Percentiles rank a stretch among this genome's conserved stretches.
Conservation (phyloP, 2,329 filamentous ascomycete genomes). For the Monosporascus sp. region DNA sequence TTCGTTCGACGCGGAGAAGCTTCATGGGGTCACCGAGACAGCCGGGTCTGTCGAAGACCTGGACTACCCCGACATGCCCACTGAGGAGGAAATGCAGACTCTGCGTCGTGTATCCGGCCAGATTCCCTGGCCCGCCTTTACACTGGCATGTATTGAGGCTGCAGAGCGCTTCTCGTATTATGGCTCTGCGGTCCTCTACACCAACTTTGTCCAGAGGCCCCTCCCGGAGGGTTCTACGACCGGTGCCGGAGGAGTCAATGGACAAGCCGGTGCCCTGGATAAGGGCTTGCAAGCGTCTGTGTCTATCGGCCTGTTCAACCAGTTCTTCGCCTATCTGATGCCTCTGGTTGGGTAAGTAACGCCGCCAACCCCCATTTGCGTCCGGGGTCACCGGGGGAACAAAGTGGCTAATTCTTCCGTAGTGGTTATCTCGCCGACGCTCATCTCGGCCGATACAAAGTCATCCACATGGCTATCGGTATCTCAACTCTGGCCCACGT, state of each 20-base stretch:
- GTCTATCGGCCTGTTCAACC: slow-evolving; percentile 47
- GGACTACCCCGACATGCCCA: slow-evolving; percentile 34
- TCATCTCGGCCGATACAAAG: slow-evolving; percentile 67
- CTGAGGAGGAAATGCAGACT: slow-evolving; percentile 55
- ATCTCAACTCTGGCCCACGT: slow-evolving; percentile 62
- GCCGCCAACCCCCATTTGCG: slow-evolving; percentile 10
- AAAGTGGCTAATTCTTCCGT: neutral
- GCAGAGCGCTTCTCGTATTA: slow-evolving; percentile 78
- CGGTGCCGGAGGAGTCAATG: slow-evolving; percentile 35
- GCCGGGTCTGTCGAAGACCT: neutral
- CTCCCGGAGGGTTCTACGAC: slow-evolving; percentile 49
- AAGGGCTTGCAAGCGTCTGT: slow-evolving; percentile 52
- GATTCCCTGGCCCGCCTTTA: slow-evolving; percentile 62
- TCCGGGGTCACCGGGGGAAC: neutral
- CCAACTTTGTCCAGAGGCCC: slow-evolving; percentile 56
- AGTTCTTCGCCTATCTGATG: slow-evolving; percentile 58
- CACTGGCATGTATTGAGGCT: slow-evolving; percentile 66
- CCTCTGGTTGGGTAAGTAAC: slow-evolving; percentile 46
- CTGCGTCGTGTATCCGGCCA: slow-evolving; percentile 59
- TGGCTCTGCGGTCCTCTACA: slow-evolving; percentile 63
- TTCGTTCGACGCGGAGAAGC: neutral
- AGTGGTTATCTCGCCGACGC: slow-evolving; percentile 59
- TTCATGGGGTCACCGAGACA: neutral
- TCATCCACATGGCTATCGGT: slow-evolving; percentile 62
- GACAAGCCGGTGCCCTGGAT: slow-evolving; percentile 46